Evolutionary conservation across 148 eudicot genomes (phyloP), one percentile per base, ranked within the genome.

Genomic region (Vaccinium corymbosum): DNA sequence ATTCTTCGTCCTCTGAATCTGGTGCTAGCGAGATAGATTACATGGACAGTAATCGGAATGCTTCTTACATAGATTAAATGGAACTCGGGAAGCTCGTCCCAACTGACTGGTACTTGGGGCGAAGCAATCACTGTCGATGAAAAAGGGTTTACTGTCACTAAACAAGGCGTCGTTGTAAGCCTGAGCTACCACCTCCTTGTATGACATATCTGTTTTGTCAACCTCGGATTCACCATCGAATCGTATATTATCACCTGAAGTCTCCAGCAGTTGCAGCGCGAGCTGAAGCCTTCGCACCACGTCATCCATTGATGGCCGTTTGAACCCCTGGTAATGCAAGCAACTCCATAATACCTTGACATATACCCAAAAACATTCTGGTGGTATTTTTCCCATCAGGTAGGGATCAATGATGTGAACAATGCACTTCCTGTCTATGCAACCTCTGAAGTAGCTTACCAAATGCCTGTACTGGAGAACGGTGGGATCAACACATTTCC

Each of bases 231-330:
- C 59, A 15, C 59, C 59, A 55, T 6, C 6, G 1, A 55, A 55
- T 15, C 16, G 59, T 55, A 15, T 55, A 15, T 55, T 16, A 55
- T 55, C 59, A 55, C 14, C 59, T 55, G 59, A 75, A 7, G 38
- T 35, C 66, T 57, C 57, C 88, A 84, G 89, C 82, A 84, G 53
- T 1, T 48, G 22, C 46, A 68, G 52, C 32, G 82, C 86, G 57
- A 7, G n/a, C 62, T 71, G 32, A 15, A 87, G 86, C 25, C 57
- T 61, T 7, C 51, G 32, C 35, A 87, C 59, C 17, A 87, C 85
- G n/a, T 81, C 82, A 6, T 27, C 84, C 86, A 84, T 87, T 1
- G 83, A 9, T 12, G 89, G 85, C 3, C 85, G 27, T 51, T 78
- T 68, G 16, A 2, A 32, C 11, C 59, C 82, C 22, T 46, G 4